These are phyloP conservation scores for Globisporangium middletonii DNA, from an alignment of 352 stramenopile genomes.

Conservation along the genomic window DNA sequence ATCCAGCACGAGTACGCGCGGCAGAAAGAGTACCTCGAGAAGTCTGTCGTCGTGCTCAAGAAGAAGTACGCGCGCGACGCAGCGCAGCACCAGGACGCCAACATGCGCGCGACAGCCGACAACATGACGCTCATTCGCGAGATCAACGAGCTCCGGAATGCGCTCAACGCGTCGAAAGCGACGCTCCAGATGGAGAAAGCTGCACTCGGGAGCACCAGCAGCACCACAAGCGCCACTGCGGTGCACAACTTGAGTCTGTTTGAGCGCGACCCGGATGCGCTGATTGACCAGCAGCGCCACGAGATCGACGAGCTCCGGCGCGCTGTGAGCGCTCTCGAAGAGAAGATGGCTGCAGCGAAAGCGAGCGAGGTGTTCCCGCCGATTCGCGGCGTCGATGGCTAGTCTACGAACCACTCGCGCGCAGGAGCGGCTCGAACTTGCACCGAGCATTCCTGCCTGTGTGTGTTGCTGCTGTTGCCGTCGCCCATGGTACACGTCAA, in stretches of 20 bases:
- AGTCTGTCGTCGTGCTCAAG: conserved; percentile 87
- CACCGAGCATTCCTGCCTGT: too few species aligned
- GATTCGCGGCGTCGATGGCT: conserved; percentile 38
- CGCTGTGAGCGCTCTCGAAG: conserved; percentile 69
- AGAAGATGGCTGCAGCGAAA: conserved; percentile 31
- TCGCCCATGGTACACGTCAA: too few species aligned
- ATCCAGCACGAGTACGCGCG: conserved; percentile 87
- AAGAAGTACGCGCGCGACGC: conserved; percentile 80
- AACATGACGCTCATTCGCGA: conserved; percentile 90
- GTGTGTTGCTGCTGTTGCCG: too few species aligned
- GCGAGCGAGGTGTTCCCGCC: conserved; percentile 30
- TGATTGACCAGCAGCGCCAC: conserved; percentile 46
- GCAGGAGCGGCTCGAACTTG: too few species aligned
- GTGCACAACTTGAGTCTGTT: conserved; percentile 15
- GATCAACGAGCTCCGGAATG: conserved; percentile 88
- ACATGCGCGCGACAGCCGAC: conserved; percentile 65
- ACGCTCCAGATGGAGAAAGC: conserved; percentile 76
- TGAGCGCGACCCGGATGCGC: conserved; percentile 37
- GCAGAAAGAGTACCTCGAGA: conserved; percentile 91
- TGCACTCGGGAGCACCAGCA: conserved; percentile 18
- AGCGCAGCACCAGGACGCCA: conserved; percentile 52
- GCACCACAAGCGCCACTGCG: neutral
- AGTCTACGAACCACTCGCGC: neutral
- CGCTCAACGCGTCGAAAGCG: conserved; percentile 69
- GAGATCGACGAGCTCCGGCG: conserved; percentile 79